A percentile compares a stretch with the other conserved stretches of the same genome.
Evolutionary conservation across 495 filamentous ascomycete genomes (phyloP).

Genomic region (Apiosordaria backusii): DNA sequence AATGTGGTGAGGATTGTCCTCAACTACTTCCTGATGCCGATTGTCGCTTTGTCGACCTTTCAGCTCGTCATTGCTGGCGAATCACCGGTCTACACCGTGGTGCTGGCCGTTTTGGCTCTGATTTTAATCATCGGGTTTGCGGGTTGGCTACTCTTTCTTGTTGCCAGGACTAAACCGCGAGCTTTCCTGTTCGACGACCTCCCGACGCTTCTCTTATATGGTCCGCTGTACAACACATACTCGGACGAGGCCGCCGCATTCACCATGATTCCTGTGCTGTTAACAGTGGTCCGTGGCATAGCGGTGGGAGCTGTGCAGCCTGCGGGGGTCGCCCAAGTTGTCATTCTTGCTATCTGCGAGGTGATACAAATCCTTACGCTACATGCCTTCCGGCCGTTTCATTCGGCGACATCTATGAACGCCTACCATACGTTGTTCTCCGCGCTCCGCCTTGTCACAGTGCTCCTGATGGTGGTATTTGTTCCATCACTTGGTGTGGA

Average conservation of each 20-base stretch:
- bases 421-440: conserved; percentile 86
- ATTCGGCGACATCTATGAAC: conserved; percentile 95
- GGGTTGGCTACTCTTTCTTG: conserved; percentile 73
- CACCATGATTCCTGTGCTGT: conserved; percentile 75
- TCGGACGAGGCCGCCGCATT: conserved; percentile 83
- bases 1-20: conserved; percentile 84
- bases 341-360: conserved; percentile 89
- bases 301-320: conserved; percentile 90
- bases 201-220: conserved; percentile 82
- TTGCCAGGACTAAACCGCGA: conserved; percentile 74
- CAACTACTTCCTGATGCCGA: conserved; percentile 85
- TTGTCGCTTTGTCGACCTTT: conserved; percentile 82
- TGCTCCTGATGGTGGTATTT: conserved; percentile 84
- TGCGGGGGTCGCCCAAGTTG: conserved; percentile 86
- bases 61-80: conserved; percentile 73
- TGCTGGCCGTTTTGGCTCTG: conserved; percentile 68
- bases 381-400: conserved; percentile 85
- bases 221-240: conserved; percentile 97
- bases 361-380: conserved; percentile 85
- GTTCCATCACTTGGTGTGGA: conserved; percentile 74
- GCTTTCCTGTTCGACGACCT: conserved; percentile 90
- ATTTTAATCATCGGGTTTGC: conserved; percentile 66
- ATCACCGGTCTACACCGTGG: conserved; percentile 67
- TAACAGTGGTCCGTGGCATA: conserved; percentile 81
- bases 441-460: conserved; percentile 67